Base-by-base conservation (phyloP, 2,329 filamentous ascomycete genomes). In the Penicillium sclerotigenum region DNA sequence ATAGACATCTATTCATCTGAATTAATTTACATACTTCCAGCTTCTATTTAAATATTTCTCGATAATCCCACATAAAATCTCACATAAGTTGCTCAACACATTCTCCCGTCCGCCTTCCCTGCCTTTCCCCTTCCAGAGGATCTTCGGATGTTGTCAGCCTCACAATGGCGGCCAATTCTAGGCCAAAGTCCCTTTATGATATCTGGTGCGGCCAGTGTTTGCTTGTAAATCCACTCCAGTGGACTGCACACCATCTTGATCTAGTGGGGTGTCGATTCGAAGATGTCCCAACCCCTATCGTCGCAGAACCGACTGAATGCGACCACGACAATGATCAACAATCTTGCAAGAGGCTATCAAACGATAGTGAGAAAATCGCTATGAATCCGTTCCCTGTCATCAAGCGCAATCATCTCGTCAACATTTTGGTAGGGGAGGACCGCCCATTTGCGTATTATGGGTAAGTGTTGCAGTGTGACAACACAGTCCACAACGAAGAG, bases 231-330 rank as follows among this genome's bases (percentile, higher is more conserved):
- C 56, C 58, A 28, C 38, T 58, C 1, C 24, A 51, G 16, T 61
- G 56, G 56, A 59, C 56, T 8, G 56, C 38, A 3, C 54, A 41
- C 20, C 58, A 60, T 41, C 56, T 62, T 14, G 58, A 62, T 18
- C 18, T 48, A 11, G 29, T 60, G 22, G 51, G 54, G 6, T 62
- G 50, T 57, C 52, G 46, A 46, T 60, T 62, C 33, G 36, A 59
- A 38, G 50, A 59, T 34, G 18, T 56, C 34, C 42, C 9, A 18
- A 43, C 22, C 24, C 38, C 22, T 43, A 29, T 13, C 36, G n/a
- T 20, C 42, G 18, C 41, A 43, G 16, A 43, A 26, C 6, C 4
- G 4, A 45, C 42, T 18, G 16, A 20, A 33, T 22, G 20, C 13
- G 26, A 26, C 24, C 24, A 45, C 28, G 20, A 6, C 42, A 45